Percentiles rank a stretch among this genome's conserved stretches.
phyloP scores from a whole-genome alignment of 2,329 filamentous ascomycete genomes.

The Colletotrichum spinosum region DNA sequence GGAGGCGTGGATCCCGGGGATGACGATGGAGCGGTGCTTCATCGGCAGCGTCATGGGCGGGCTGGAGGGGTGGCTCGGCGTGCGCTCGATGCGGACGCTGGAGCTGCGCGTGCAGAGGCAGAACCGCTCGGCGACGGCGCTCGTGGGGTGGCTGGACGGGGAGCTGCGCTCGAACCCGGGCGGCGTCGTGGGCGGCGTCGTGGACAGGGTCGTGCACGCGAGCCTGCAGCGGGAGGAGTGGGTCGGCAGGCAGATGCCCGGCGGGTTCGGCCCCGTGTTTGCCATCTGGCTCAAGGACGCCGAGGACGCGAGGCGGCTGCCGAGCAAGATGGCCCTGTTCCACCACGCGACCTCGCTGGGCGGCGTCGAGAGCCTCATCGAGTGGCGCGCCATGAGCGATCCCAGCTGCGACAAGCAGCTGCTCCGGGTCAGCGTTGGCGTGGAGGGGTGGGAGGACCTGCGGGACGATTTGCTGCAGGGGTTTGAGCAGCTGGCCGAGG shows the following conservation, averaged over 20 bases:
- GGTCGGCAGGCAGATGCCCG: constrained; percentile 89
- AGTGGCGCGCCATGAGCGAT: constrained; percentile 96
- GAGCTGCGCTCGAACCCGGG: constrained; percentile 51
- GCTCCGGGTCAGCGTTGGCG: constrained; percentile 84
- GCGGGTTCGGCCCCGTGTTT: constrained; percentile 91
- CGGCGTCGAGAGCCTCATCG: constrained; percentile 94
- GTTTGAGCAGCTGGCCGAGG: constrained; percentile 65
- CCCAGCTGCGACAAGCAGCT: constrained; percentile 75
- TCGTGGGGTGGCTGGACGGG: constrained; percentile 79
- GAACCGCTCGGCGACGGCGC: constrained; percentile 73
- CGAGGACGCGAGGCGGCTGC: constrained; percentile 74
- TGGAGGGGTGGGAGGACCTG: constrained; percentile 89
- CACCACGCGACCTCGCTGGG: constrained; percentile 95
- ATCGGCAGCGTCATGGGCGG: constrained; percentile 89
- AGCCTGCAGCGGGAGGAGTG: constrained; percentile 81
- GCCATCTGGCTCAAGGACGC: constrained; percentile 74
- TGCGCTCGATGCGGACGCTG: constrained; percentile 86
- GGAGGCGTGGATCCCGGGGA: constrained; percentile 66
- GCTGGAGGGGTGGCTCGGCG: constrained; percentile 91
- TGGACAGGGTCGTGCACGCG: constrained; percentile 78
- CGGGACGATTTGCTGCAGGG: constrained; percentile 78
- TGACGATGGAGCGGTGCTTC: constrained; percentile 78
- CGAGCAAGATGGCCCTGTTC: constrained; percentile 84
- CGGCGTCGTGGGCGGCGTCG: constrained; percentile 60
- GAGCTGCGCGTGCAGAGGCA: constrained; percentile 85